A percentile compares a stretch with the other conserved stretches of the same genome.
Evolutionary conservation across 2,329 filamentous ascomycete species (phyloP).

Genomic region (Magnaporthiopsis poae): DNA sequence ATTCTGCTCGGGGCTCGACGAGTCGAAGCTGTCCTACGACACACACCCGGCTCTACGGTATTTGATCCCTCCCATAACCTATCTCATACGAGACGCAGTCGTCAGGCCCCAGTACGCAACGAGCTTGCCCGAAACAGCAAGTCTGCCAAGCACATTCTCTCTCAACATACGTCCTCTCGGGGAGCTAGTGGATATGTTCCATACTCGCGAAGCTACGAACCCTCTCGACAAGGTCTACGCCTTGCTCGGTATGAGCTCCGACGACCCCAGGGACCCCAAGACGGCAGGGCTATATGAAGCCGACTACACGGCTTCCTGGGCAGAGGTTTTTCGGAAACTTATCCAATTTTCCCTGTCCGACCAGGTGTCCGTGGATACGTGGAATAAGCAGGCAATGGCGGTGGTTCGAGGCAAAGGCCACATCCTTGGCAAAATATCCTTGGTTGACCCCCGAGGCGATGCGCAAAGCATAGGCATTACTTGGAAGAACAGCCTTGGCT

Average conservation of each 20-base stretch:
- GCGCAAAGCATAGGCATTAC: not conserved
- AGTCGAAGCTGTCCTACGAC: not conserved
- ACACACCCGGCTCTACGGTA: not conserved
- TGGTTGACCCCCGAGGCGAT: not conserved
- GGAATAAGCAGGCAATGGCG: not conserved
- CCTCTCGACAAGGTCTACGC: slow-evolving; percentile 1
- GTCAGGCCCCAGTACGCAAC: not conserved
- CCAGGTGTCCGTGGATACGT: not conserved
- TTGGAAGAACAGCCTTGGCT: not conserved
- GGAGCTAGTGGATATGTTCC: not conserved
- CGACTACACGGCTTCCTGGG: not conserved
- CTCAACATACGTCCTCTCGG: not conserved
- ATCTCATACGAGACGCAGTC: not conserved
- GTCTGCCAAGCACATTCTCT: not conserved
- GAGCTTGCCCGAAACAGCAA: too few relatives aligned
- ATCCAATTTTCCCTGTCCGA: not conserved
- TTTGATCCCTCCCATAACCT: not conserved
- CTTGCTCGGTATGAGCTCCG: not conserved
- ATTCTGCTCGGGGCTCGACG: not conserved
- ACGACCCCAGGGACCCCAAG: not conserved
- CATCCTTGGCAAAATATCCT: not conserved
- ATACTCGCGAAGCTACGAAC: not conserved
- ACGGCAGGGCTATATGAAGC: not conserved
- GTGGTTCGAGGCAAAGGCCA: not conserved
- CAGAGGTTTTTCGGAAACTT: not conserved